Conservation (phyloP, 1,284 basidiomycete genomes). For the Cutaneotrichosporon curvatum region DNA sequence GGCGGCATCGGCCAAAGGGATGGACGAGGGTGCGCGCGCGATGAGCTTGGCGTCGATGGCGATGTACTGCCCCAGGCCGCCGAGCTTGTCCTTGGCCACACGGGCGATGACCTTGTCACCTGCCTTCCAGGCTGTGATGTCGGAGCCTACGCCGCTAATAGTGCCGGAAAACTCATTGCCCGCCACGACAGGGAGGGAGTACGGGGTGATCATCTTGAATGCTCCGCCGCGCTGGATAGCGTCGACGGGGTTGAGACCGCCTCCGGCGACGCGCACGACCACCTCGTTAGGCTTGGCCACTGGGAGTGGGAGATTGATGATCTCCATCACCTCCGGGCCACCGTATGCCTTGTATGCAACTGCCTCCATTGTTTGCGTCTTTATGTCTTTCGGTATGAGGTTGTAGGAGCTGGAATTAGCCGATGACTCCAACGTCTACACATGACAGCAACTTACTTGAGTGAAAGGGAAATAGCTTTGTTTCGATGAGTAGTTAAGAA, state of each 20-base stretch:
- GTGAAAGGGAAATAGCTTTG: too few species aligned
- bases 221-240: slow-evolving; percentile 14
- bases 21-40: slow-evolving; percentile 12
- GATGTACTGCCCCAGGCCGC: slow-evolving; percentile 47
- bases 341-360: slow-evolving; percentile 18
- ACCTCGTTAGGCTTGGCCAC: slow-evolving; percentile 7
- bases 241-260: slow-evolving; percentile 37
- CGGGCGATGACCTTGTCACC: slow-evolving; percentile 50
- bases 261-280: slow-evolving; percentile 8
- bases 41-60: slow-evolving; percentile 10
- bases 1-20: slow-evolving; percentile 13
- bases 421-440: too few species aligned
- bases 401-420: too few species aligned
- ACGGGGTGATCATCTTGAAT: slow-evolving; percentile 20
- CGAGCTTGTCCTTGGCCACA: slow-evolving; percentile 41
- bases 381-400: too few species aligned
- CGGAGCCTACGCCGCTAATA: slow-evolving; percentile 41
- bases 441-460: too few species aligned
- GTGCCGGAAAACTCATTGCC: slow-evolving; percentile 47
- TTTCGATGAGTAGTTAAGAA: too few species aligned
- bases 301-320: slow-evolving; percentile 9
- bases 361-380: slow-evolving; percentile 18
- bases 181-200: slow-evolving; percentile 5
- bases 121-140: slow-evolving; percentile 16
- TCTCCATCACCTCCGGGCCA: slow-evolving; percentile 13